Conservation (phyloP, 208 protist genomes). For the Leptomonas seymouri region DNA sequence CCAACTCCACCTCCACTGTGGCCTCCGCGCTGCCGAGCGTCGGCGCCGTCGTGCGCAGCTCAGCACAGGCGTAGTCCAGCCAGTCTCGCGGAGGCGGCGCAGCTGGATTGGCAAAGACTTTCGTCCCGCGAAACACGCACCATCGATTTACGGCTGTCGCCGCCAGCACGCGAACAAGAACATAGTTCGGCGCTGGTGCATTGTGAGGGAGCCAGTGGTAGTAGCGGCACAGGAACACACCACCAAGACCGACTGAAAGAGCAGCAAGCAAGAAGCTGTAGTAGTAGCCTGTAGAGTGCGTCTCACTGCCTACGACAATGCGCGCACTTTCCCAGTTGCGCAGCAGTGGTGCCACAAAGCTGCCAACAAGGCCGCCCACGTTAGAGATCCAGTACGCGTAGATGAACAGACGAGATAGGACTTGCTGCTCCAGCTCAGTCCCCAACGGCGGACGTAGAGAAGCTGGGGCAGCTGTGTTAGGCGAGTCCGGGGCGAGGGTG, state of each 20-base stretch:
- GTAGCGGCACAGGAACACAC: constrained; percentile 30
- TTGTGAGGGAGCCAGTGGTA: constrained; percentile 39
- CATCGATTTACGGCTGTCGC: constrained; percentile 33
- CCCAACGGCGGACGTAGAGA: background rate
- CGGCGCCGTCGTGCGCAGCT: background rate
- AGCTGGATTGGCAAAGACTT: background rate
- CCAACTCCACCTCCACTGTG: constrained; percentile 3
- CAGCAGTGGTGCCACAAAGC: constrained; percentile 58
- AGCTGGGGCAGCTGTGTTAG: background rate
- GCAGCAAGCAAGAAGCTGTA: constrained; percentile 50
- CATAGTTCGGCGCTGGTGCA: constrained; percentile 42
- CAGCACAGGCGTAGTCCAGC: constrained; percentile 24
- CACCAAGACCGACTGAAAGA: constrained; percentile 40
- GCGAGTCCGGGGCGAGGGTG: background rate
- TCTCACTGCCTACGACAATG: constrained; percentile 28
- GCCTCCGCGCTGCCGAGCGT: background rate
- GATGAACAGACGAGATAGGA: constrained; percentile 55
- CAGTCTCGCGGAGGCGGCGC: constrained; percentile 15
- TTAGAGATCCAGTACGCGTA: constrained; percentile 65
- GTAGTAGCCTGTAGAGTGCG: constrained; percentile 70
- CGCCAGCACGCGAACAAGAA: constrained; percentile 50
- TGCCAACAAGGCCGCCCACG: constrained; percentile 54
- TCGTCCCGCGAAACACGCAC: constrained; percentile 6
- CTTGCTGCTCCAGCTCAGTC: constrained; percentile 22
- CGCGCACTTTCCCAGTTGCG: constrained; percentile 40